Conservation (phyloP, 2,329 filamentous ascomycete species). For the Trichoderma pleuroti region DNA sequence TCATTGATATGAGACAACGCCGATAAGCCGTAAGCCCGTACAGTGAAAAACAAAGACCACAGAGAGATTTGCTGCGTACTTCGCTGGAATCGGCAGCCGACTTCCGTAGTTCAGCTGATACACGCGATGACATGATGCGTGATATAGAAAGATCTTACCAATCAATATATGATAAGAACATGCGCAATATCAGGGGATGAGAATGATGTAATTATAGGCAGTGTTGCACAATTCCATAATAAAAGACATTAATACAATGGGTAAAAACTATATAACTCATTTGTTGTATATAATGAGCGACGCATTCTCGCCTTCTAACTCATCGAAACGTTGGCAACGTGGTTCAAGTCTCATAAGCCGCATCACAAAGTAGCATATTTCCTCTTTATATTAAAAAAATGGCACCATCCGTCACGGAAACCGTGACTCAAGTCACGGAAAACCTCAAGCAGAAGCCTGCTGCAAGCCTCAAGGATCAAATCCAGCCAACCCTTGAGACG, state of each 20-base stretch:
- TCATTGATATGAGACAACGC: not conserved
- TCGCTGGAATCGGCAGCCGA: not conserved
- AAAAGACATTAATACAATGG: not conserved
- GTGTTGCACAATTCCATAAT: slow-evolving; percentile 4
- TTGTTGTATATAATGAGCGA: not conserved
- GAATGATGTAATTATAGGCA: slow-evolving; percentile 16
- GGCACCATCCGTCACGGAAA: slow-evolving; percentile 3
- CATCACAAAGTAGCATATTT: too few relatives aligned
- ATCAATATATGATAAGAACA: not conserved
- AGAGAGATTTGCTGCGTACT: not conserved
- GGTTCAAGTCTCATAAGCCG: not conserved
- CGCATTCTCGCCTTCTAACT: not conserved
- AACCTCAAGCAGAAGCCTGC: slow-evolving; percentile 1
- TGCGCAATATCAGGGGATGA: not conserved
- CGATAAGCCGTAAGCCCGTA: not conserved
- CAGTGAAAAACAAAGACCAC: not conserved
- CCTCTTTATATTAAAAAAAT: not conserved
- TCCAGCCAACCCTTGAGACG: not conserved
- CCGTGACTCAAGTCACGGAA: not conserved
- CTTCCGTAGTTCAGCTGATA: not conserved
- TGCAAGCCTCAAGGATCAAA: not conserved
- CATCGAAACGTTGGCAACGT: not conserved
- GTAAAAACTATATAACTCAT: not conserved
- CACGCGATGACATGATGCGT: not conserved
- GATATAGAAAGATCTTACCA: slow-evolving; percentile 2